These are phyloP conservation scores for Helichrysum umbraculigerum DNA, from an alignment of 129 eudicot genomes.

Conservation along the genomic window DNA sequence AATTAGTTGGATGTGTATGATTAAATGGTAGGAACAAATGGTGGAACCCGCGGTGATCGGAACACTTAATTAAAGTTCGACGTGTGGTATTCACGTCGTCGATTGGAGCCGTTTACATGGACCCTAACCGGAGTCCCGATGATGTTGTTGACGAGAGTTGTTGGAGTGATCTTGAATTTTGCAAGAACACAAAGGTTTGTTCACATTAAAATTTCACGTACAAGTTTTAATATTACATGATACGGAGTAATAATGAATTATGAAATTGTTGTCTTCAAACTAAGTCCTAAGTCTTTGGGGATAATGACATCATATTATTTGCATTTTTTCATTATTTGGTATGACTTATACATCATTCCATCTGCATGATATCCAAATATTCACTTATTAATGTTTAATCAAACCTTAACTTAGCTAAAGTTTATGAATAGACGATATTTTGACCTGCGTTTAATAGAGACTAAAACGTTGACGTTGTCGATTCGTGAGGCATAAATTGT, in stretches of 20 bases:
- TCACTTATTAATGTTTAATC: not conserved
- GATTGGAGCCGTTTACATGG: conserved; percentile 96
- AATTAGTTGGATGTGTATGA: not conserved
- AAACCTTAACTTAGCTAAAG: not conserved
- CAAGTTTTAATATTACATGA: too few relatives aligned
- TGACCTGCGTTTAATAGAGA: not conserved
- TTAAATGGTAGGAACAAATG: conserved; percentile 78
- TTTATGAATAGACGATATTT: not conserved
- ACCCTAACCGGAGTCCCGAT: conserved; percentile 83
- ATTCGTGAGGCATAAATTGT: not conserved
- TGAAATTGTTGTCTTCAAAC: not conserved
- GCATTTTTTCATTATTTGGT: conserved; percentile 24
- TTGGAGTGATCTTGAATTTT: conserved; percentile 97
- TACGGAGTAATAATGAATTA: not conserved
- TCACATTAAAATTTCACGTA: not conserved
- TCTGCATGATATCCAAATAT: conserved; percentile 4
- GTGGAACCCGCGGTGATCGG: conserved; percentile 98
- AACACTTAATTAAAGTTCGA: conserved; percentile 65
- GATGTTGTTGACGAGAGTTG: conserved; percentile 88
- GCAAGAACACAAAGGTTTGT: conserved; percentile 93
- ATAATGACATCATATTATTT: conserved; percentile 10
- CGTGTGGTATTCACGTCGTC: conserved; percentile 96
- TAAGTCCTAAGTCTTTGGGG: conserved; percentile 7
- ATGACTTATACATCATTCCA: conserved; percentile 23
- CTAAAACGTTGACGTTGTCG: not conserved